Conservation (phyloP, 345 rosid species). For the Reutealis trisperma region DNA sequence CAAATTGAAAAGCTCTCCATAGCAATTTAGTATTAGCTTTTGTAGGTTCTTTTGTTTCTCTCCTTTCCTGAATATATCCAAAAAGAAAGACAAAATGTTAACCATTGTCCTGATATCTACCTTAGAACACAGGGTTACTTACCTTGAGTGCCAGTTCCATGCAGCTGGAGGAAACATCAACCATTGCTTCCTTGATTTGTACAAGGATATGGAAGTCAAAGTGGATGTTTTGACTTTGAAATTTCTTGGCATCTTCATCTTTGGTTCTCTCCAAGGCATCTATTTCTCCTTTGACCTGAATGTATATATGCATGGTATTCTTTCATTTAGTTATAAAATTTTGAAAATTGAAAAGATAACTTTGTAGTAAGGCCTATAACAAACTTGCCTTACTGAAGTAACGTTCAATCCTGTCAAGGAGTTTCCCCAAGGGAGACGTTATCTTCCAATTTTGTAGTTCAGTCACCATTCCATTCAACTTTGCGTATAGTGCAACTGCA, state of each 20-base stretch:
- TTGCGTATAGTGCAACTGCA: slow-evolving; percentile 61
- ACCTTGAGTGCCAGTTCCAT: slow-evolving; percentile 88
- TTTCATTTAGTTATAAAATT: slow-evolving; percentile 1
- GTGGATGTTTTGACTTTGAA: slow-evolving; percentile 61
- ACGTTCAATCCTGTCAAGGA: slow-evolving; percentile 76
- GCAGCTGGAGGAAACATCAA: slow-evolving; percentile 82
- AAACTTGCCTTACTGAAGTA: slow-evolving; percentile 71
- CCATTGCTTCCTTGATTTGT: slow-evolving; percentile 77
- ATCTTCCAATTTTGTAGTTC: slow-evolving; percentile 71
- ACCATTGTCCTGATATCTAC: not conserved
- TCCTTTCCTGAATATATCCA: slow-evolving; percentile 52
- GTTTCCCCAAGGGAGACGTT: slow-evolving; percentile 59
- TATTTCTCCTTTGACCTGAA: slow-evolving; percentile 73
- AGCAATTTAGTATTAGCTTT: slow-evolving; percentile 49
- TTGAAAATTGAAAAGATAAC: not conserved
- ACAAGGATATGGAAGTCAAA: slow-evolving; percentile 70
- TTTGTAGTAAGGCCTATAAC: too few species aligned
- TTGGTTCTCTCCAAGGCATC: slow-evolving; percentile 74
- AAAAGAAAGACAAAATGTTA: not conserved
- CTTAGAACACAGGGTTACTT: slow-evolving; percentile 1
- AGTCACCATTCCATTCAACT: slow-evolving; percentile 48
- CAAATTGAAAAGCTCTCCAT: slow-evolving; percentile 91
- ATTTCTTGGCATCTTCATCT: slow-evolving; percentile 83
- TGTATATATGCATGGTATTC: not conserved
- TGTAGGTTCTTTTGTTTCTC: slow-evolving; percentile 32